Base-by-base conservation (phyloP, 1,139 yeast species). In the Candida dubliniensis region DNA sequence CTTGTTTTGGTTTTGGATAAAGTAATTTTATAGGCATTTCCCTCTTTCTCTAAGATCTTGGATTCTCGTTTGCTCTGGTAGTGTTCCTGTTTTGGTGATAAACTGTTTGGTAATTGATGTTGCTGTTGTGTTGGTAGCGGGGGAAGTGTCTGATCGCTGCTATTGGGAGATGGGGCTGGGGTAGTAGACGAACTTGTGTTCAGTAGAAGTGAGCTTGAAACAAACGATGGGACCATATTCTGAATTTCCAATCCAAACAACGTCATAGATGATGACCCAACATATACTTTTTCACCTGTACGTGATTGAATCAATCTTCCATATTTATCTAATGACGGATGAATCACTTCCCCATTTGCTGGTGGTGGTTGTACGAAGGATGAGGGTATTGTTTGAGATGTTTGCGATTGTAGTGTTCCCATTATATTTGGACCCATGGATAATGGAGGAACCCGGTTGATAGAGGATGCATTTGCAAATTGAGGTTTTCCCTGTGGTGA, bases 211-310 rank as follows among this genome's bases (percentile, higher is more conserved):
- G 59, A 38, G 3, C 57, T 52, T 2, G 67, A 51, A 2, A 51
- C 56, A 41, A 57, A 55, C 2, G 67, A 52, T 0, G 77, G 77
- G 3, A 78, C 77, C 72, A 79, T 69, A 46, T 82, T 79, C 57
- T 84, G 88, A 44, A 86, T 84, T 52, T 85, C 93, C 47, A 85
- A 66, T 2, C 91, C 91, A 59, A 85, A 85, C 25, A 85, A 63
- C 0, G 95, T 85, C 91, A 86, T 85, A 1, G 91, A 84, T 0
- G 91, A 84, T 1, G 90, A 82, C 1, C 93, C 95, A 31, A 84
- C 87, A 57, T 84, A 85, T 33, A 84, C 75, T 49, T 81, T 76
- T 55, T 84, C 89, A 2, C 91, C 91, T 0, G 89, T 83, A 49
- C 87, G 68, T 1, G 90, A 82, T 51, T 83, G 85, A 8, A 85